phyloP scores from a whole-genome alignment of 2,329 filamentous ascomycete species.

The Nemania sp. region DNA sequence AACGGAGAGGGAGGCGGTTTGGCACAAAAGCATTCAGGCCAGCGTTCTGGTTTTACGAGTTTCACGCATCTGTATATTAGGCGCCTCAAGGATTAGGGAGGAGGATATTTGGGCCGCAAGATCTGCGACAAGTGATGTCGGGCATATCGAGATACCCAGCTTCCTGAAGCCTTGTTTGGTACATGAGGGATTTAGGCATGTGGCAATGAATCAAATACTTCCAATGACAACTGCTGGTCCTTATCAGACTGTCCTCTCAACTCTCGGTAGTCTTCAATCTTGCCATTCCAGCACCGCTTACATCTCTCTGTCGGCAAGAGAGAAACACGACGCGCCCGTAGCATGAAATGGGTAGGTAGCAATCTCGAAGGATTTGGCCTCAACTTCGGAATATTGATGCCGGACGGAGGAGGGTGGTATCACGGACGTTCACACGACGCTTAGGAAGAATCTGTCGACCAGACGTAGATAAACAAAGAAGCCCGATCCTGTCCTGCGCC shows the following conservation, averaged over 20 bases:
- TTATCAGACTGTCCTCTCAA: not conserved
- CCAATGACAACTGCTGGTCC: not conserved
- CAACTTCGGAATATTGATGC: not conserved
- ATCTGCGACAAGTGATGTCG: slow-evolving; percentile 9
- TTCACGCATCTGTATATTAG: slow-evolving; percentile 3
- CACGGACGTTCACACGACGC: too few relatives aligned
- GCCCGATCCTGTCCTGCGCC: slow-evolving; percentile 12
- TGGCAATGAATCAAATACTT: not conserved
- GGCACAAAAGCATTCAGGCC: slow-evolving; percentile 10
- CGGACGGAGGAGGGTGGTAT: not conserved
- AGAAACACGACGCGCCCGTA: not conserved
- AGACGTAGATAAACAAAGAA: slow-evolving; percentile 4
- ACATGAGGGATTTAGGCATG: slow-evolving; percentile 16
- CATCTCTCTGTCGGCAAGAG: not conserved
- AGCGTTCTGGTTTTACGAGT: slow-evolving; percentile 1
- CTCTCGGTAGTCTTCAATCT: not conserved
- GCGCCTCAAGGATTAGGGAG: slow-evolving; percentile 8
- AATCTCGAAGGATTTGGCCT: not conserved
- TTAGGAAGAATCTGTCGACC: not conserved
- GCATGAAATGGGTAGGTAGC: not conserved
- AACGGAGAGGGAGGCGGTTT: not conserved
- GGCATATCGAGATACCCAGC: slow-evolving; percentile 24
- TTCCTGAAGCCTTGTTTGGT: slow-evolving; percentile 15
- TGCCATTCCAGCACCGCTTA: not conserved
- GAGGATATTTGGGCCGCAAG: slow-evolving; percentile 15